phyloP scores from a whole-genome alignment of 2,329 filamentous ascomycete species.

The Xylariaceae sp. region DNA sequence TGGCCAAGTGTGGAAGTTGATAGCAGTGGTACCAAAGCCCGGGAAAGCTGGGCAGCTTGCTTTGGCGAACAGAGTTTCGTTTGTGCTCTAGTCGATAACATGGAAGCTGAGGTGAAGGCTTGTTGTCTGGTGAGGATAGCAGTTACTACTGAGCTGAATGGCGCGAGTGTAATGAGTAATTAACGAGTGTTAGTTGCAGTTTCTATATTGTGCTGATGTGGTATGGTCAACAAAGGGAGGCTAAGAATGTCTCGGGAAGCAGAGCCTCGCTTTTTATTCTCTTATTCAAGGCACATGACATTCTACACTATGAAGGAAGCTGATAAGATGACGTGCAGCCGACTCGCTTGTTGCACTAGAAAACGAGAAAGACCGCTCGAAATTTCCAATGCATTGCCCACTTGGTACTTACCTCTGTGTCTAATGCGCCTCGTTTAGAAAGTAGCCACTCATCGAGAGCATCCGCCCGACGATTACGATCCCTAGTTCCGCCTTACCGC shows the following conservation, averaged over 20 bases:
- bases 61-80: conserved; percentile 40
- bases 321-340: conserved; percentile 11
- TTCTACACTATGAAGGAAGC: no score
- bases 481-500: background rate
- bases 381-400: background rate
- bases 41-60: conserved; percentile 39
- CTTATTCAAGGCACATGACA: no score
- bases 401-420: background rate
- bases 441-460: conserved; percentile 17
- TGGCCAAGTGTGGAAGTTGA: conserved; percentile 30
- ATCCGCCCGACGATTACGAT: background rate
- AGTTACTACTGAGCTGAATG: no score
- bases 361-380: conserved; percentile 8
- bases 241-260: conserved; percentile 3
- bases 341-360: background rate
- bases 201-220: conserved; percentile 9
- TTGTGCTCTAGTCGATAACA: conserved; percentile 42
- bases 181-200: background rate
- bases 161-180: conserved; percentile 3
- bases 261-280: conserved; percentile 4
- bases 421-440: conserved; percentile 22
- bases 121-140: conserved; percentile 7
- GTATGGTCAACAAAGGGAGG: conserved; percentile 8
- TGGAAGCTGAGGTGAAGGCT: conserved; percentile 23
- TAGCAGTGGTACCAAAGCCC: conserved; percentile 33